phyloP scores from a whole-genome alignment of 2,329 filamentous ascomycete genomes.

The Colletotrichum sublineola region DNA sequence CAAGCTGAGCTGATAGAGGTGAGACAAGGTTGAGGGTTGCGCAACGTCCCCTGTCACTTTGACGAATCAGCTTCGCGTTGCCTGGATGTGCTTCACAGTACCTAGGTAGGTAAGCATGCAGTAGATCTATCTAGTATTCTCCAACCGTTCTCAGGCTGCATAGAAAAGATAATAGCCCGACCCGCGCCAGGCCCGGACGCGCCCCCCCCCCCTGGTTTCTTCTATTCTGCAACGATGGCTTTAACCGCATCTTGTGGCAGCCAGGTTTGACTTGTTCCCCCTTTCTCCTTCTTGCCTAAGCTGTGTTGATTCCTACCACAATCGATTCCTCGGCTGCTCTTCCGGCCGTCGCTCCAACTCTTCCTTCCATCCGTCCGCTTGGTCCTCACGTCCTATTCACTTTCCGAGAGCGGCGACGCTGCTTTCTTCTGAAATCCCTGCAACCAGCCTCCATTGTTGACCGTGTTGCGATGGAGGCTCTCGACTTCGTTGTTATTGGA shows the following conservation, averaged over 20 bases:
- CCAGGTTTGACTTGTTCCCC: neutral
- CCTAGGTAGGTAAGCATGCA: too few relatives aligned
- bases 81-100: neutral
- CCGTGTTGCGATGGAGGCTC: constrained; percentile 53
- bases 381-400: neutral
- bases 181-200: too few relatives aligned
- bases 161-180: neutral
- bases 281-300: neutral
- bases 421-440: neutral
- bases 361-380: neutral
- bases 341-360: neutral
- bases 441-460: neutral
- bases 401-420: neutral
- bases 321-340: too few relatives aligned
- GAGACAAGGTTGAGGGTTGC: neutral
- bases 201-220: neutral
- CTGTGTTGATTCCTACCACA: neutral
- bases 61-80: constrained; percentile 25
- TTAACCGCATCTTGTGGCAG: constrained; percentile 1
- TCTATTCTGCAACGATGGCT: neutral
- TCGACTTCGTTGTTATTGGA: constrained; percentile 64
- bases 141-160: neutral
- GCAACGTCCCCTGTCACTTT: constrained; percentile 7
- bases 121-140: neutral
- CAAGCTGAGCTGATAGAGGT: neutral